These are phyloP conservation scores for Tricholoma furcatifolium DNA, from an alignment of 768 basidiomycete species.

Conservation along the genomic window DNA sequence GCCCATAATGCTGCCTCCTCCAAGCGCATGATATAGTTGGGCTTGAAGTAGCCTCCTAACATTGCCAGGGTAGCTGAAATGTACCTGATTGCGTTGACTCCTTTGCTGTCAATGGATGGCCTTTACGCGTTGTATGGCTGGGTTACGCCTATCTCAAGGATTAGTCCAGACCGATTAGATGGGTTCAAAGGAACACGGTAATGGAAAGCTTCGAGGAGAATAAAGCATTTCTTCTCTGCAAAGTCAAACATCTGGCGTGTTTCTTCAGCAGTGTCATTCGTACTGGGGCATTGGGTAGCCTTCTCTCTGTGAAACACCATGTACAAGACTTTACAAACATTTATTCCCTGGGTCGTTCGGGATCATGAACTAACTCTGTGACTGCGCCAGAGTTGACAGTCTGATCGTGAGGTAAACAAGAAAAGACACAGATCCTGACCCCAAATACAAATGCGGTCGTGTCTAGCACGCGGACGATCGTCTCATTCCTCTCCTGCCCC, in stretches of 20 bases:
- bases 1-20: conserved; percentile 67
- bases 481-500: no score
- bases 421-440: no score
- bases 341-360: conserved; percentile 26
- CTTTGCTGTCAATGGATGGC: conserved; percentile 53
- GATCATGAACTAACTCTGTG: conserved; percentile 48
- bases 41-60: conserved; percentile 30
- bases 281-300: conserved; percentile 62
- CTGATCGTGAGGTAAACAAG: no score
- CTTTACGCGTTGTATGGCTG: conserved; percentile 53
- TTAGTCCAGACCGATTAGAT: conserved; percentile 4
- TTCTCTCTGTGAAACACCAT: neutral
- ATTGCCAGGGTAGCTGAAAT: conserved; percentile 39
- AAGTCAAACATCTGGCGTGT: conserved; percentile 51
- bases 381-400: no score
- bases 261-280: conserved; percentile 60
- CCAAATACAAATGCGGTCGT: no score
- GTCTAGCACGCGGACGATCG: no score
- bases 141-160: conserved; percentile 53
- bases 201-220: conserved; percentile 63
- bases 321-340: no score
- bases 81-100: conserved; percentile 50
- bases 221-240: conserved; percentile 46
- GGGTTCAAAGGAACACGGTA: conserved; percentile 30
- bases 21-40: conserved; percentile 48